Percentiles rank a stretch among this genome's conserved stretches.
phyloP scores from a whole-genome alignment of 306 rosid species.

The Cicer chorassanicum region DNA sequence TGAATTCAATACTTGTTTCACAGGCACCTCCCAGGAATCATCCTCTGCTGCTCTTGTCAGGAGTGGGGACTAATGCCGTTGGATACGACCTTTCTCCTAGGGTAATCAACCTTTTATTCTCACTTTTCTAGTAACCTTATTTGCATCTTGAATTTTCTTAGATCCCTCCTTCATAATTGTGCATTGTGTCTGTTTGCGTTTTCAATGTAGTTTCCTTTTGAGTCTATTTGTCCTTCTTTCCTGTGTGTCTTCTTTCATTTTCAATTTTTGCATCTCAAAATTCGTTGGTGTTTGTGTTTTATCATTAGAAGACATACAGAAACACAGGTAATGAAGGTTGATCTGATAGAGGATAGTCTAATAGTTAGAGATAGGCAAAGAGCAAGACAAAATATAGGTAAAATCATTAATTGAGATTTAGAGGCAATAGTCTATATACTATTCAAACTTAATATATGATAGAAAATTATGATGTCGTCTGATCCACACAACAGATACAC shows the following conservation, averaged over 20 bases:
- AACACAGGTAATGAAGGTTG: not conserved
- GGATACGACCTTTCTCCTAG: constrained; percentile 94
- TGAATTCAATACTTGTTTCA: constrained; percentile 22
- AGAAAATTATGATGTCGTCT: not conserved
- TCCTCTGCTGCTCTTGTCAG: constrained; percentile 84
- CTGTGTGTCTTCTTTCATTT: not conserved
- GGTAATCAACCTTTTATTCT: constrained; percentile 51
- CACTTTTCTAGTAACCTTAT: not conserved
- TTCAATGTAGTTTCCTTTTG: constrained; percentile 11
- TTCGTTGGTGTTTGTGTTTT: constrained; percentile 23
- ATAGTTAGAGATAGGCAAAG: not conserved
- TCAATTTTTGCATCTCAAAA: not conserved
- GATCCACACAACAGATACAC: not conserved
- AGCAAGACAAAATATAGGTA: not conserved
- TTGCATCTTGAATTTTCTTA: not conserved
- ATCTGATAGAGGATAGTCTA: not conserved
- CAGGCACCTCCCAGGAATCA: constrained; percentile 92
- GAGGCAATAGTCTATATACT: not conserved
- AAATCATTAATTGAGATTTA: not conserved
- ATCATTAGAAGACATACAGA: not conserved
- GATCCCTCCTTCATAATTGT: not conserved
- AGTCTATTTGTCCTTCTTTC: not conserved
- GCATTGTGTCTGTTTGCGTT: constrained; percentile 21
- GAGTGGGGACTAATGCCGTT: constrained; percentile 96
- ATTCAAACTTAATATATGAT: not conserved